Conservation (phyloP, 2,329 filamentous ascomycete genomes). For the Colletotrichum tropicicola region DNA sequence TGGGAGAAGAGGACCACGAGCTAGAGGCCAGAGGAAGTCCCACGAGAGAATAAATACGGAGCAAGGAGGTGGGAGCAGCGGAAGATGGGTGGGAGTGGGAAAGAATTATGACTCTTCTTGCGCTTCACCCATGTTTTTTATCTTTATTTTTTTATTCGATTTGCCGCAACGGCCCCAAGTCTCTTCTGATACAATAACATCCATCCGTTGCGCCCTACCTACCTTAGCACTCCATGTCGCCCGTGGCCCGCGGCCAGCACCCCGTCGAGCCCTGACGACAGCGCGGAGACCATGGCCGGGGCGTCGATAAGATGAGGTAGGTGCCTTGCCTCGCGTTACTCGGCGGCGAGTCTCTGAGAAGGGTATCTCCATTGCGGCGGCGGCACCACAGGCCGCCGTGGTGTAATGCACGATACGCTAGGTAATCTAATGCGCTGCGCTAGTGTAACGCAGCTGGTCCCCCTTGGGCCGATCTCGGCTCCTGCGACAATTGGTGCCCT, state of each 20-base stretch:
- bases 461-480: slow-evolving; percentile 32
- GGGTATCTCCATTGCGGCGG: too few species aligned
- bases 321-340: too few species aligned
- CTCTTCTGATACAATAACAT: slow-evolving; percentile 26
- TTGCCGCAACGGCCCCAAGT: slow-evolving; percentile 18
- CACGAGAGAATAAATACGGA: slow-evolving; percentile 27
- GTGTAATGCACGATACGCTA: slow-evolving; percentile 8
- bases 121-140: slow-evolving; percentile 28
- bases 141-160: slow-evolving; percentile 10
- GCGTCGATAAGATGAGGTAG: slow-evolving; percentile 6
- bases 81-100: slow-evolving; percentile 16
- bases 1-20: slow-evolving; percentile 11
- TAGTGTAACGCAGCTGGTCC: slow-evolving; percentile 19
- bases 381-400: too few species aligned
- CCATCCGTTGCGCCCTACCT: too few species aligned
- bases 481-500: slow-evolving; percentile 9
- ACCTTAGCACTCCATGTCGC: not conserved
- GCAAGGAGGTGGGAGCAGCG: slow-evolving; percentile 17
- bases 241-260: not conserved
- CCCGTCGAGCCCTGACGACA: slow-evolving; percentile 11
- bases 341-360: too few species aligned
- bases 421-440: slow-evolving; percentile 14
- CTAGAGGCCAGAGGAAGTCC: slow-evolving; percentile 13
- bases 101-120: slow-evolving; percentile 30
- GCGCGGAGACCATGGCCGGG: not conserved